Conservation (phyloP, 495 filamentous ascomycete species). For the Penicillium bialowiezense region DNA sequence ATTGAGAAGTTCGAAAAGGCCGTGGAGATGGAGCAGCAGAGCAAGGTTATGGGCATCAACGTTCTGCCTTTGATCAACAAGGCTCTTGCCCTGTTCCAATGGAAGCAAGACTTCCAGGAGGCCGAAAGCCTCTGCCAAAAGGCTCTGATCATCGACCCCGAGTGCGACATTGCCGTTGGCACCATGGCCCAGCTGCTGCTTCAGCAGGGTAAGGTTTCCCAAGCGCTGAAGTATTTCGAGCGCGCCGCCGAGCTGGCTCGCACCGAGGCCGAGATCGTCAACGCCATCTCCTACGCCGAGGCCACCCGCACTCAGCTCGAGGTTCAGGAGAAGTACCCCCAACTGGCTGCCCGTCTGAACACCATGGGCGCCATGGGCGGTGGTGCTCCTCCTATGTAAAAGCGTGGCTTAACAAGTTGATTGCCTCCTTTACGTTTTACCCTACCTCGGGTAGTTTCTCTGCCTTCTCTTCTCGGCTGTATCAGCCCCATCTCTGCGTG, state of each 20-base stretch:
- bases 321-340: conserved; percentile 98
- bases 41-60: conserved; percentile 92
- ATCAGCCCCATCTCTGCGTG: conserved; percentile 25
- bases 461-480: conserved; percentile 15
- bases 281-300: conserved; percentile 95
- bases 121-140: conserved; percentile 96
- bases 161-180: conserved; percentile 97
- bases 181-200: conserved; percentile 99
- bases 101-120: conserved; percentile 93
- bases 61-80: conserved; percentile 98
- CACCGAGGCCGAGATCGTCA: conserved; percentile 93
- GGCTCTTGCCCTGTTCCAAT: conserved; percentile 93
- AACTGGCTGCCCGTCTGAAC: conserved; percentile 78
- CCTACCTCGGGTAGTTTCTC: conserved; percentile 15
- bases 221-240: conserved; percentile 96
- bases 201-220: conserved; percentile 94
- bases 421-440: conserved; percentile 17
- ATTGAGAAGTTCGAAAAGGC: conserved; percentile 98
- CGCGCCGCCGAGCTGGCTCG: conserved; percentile 91
- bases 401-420: conserved; percentile 1
- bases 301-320: conserved; percentile 95
- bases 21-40: conserved; percentile 94
- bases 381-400: conserved; percentile 42
- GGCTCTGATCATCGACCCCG: conserved; percentile 95
- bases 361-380: conserved; percentile 58